These are phyloP conservation scores for Euphorbia pulcherrima DNA, from an alignment of 345 rosid species.

Conservation along the genomic window DNA sequence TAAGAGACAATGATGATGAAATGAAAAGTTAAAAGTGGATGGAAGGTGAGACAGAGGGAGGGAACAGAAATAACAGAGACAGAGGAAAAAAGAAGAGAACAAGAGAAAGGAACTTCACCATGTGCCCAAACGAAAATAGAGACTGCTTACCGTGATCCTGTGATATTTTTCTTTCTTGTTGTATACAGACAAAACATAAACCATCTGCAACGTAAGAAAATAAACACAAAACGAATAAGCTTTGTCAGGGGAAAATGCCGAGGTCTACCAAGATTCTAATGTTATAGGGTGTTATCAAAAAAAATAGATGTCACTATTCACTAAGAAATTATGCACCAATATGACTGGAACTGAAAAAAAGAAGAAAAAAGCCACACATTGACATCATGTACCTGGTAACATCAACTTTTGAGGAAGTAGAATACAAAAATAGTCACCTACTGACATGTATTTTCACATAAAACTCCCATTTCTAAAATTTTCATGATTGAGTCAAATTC, in stretches of 20 bases:
- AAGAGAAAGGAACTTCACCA: neutral
- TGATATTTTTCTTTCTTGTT: conserved; percentile 92
- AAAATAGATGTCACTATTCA: neutral
- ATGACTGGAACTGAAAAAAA: neutral
- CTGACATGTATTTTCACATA: conserved; percentile 1
- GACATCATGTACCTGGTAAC: neutral
- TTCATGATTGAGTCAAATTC: neutral
- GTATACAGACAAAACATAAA: conserved; percentile 84
- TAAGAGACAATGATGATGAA: too few species aligned
- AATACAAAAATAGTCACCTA: neutral
- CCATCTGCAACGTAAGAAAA: conserved; percentile 60
- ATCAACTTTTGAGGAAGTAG: neutral
- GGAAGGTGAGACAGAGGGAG: neutral
- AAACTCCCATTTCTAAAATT: neutral
- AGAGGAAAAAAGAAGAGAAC: neutral
- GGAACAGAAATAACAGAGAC: neutral
- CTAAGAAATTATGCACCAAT: neutral
- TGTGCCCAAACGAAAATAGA: conserved; percentile 19
- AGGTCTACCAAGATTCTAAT: neutral
- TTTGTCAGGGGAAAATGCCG: conserved; percentile 1
- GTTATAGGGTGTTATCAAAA: neutral
- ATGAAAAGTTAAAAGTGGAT: neutral
- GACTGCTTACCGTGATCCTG: conserved; percentile 64
- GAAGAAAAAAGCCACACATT: neutral
- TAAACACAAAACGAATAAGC: conserved; percentile 2